These are phyloP conservation scores for Balansia obtecta DNA, from an alignment of 2,329 filamentous ascomycete genomes.

Conservation along the genomic window DNA sequence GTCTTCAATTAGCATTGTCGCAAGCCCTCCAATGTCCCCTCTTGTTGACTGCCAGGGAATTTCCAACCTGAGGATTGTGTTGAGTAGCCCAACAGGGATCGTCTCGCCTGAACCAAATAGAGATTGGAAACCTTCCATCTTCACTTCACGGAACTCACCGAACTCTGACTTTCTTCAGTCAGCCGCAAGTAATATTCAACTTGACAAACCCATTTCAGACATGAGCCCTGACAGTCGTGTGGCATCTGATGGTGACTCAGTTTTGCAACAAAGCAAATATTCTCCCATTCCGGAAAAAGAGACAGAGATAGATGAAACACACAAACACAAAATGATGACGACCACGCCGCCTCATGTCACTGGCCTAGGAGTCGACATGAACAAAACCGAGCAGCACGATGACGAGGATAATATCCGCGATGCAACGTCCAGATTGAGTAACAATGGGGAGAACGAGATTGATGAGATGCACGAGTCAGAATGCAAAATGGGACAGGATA, in stretches of 20 bases:
- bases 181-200: neutral
- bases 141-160: neutral
- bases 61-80: neutral
- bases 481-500: conserved; percentile 3
- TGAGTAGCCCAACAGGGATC: neutral
- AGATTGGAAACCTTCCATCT: neutral
- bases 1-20: conserved; percentile 3
- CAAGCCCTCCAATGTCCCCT: conserved; percentile 1
- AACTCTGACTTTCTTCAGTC: neutral
- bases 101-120: neutral
- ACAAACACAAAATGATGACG: neutral
- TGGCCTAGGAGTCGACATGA: neutral
- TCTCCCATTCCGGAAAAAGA: neutral
- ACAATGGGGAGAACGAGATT: neutral
- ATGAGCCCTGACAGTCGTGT: neutral
- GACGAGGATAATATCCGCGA: conserved; percentile 22
- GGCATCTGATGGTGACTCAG: neutral
- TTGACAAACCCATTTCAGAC: neutral
- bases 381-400: conserved; percentile 3
- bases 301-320: neutral
- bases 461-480: neutral
- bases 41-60: neutral
- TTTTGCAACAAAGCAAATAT: conserved; percentile 1
- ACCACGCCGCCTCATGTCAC: neutral
- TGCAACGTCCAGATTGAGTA: conserved; percentile 16